phyloP scores from a whole-genome alignment of 164 flowering plant genomes.

The Berberis vulgaris region DNA sequence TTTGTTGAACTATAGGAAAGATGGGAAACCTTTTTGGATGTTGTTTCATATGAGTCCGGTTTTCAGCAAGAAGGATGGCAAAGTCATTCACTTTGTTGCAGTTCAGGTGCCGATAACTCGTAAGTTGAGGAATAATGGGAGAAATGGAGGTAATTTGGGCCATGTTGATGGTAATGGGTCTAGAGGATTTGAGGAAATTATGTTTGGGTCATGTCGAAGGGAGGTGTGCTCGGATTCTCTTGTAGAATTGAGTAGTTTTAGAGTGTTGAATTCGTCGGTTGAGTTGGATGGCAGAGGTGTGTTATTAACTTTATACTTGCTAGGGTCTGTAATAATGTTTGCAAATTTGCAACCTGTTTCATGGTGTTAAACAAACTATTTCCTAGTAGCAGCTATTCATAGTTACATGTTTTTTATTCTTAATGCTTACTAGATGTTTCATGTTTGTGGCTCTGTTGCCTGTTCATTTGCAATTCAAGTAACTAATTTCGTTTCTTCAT shows the following conservation, averaged over 20 bases:
- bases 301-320: conserved; percentile 7
- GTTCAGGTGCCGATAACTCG: conserved; percentile 73
- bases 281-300: conserved; percentile 48
- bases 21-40: conserved; percentile 87
- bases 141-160: conserved; percentile 17
- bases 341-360: too few species aligned
- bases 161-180: conserved; percentile 19
- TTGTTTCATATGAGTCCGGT: conserved; percentile 78
- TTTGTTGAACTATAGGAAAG: conserved; percentile 76
- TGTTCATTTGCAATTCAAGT: neutral
- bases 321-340: too few species aligned
- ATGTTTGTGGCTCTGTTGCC: too few species aligned
- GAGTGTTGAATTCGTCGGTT: conserved; percentile 22
- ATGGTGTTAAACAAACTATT: too few species aligned
- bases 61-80: conserved; percentile 55
- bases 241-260: conserved; percentile 24
- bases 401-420: too few species aligned
- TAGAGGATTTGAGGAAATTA: conserved; percentile 23
- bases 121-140: conserved; percentile 18
- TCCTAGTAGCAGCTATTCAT: too few species aligned
- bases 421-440: too few species aligned
- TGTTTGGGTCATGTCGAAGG: conserved; percentile 67
- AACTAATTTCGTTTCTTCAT: neutral
- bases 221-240: conserved; percentile 52
- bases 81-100: conserved; percentile 63